Evolutionary conservation across 2,329 filamentous ascomycete species (phyloP).

Genomic region (Corinectria fuckeliana): DNA sequence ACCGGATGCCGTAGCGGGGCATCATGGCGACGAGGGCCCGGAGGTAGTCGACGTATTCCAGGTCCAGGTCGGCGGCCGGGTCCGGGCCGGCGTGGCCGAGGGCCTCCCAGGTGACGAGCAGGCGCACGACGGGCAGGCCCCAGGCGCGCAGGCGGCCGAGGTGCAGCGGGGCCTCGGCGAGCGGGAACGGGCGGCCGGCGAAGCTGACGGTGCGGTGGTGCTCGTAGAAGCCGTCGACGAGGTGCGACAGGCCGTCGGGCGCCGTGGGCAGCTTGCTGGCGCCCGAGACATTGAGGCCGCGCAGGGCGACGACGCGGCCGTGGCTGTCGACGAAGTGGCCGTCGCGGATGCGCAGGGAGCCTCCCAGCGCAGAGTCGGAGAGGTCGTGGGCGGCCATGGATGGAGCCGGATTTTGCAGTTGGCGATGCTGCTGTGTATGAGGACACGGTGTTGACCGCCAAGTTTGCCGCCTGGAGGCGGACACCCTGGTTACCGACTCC

Average conservation of each 20-base stretch:
- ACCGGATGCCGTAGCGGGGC: conserved; percentile 47
- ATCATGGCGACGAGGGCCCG: conserved; percentile 46
- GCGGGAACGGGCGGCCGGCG: conserved; percentile 46
- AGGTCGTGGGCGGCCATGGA: conserved; percentile 42
- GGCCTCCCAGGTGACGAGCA: conserved; percentile 53
- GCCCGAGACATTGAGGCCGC: conserved; percentile 51
- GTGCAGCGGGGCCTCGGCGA: conserved; percentile 48
- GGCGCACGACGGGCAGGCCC: conserved; percentile 47
- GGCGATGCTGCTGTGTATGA: background rate
- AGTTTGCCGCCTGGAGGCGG: no score
- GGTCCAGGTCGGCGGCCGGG: conserved; percentile 42
- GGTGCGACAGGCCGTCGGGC: conserved; percentile 47
- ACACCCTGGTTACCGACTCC: no score
- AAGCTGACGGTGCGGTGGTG: conserved; percentile 48
- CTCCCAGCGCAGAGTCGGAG: conserved; percentile 44
- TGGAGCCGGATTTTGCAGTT: background rate
- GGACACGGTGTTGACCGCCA: no score
- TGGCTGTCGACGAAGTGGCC: conserved; percentile 44
- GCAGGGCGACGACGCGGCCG: conserved; percentile 47
- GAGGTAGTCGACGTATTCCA: conserved; percentile 49
- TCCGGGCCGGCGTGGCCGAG: conserved; percentile 44
- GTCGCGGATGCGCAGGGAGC: conserved; percentile 39
- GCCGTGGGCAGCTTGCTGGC: conserved; percentile 49
- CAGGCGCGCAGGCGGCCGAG: conserved; percentile 47
- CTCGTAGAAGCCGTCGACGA: conserved; percentile 48